Percentiles rank a stretch among this genome's conserved stretches.
phyloP scores from a whole-genome alignment of 805 yeast species.

The Saccharomycopsis malanga region DNA sequence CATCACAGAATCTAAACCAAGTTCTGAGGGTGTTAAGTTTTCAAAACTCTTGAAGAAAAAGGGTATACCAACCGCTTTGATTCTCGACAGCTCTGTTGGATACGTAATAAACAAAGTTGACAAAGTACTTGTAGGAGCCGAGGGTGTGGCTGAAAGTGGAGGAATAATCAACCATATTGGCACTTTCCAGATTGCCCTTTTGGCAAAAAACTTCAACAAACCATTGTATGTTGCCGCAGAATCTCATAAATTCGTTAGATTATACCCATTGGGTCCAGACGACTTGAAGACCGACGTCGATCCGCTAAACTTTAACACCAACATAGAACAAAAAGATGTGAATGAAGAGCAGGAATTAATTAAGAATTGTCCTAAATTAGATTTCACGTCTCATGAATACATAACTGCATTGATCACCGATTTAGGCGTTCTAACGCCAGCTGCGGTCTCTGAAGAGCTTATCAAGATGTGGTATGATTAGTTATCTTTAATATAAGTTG shows the following conservation, averaged over 20 bases:
- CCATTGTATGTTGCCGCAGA: slow-evolving; percentile 94
- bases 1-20: slow-evolving; percentile 88
- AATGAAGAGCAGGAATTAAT: slow-evolving; percentile 22
- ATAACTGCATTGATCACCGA: slow-evolving; percentile 95
- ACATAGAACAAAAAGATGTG: slow-evolving; percentile 26
- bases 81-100: slow-evolving; percentile 92
- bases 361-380: slow-evolving; percentile 52
- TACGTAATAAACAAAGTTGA: slow-evolving; percentile 85
- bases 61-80: slow-evolving; percentile 80
- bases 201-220: slow-evolving; percentile 83
- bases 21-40: slow-evolving; percentile 59
- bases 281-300: slow-evolving; percentile 65
- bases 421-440: slow-evolving; percentile 92
- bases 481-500: no score
- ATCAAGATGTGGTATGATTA: slow-evolving; percentile 97
- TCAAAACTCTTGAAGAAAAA: slow-evolving; percentile 57
- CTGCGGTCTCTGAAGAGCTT: slow-evolving; percentile 97
- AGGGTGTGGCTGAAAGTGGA: slow-evolving; percentile 98
- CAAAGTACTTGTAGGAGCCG: slow-evolving; percentile 95
- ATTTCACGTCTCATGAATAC: slow-evolving; percentile 93
- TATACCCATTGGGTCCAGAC: slow-evolving; percentile 89
- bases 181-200: slow-evolving; percentile 86
- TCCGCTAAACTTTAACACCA: slow-evolving; percentile 38
- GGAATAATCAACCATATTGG: slow-evolving; percentile 96
- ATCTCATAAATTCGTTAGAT: slow-evolving; percentile 90